phyloP scores from a whole-genome alignment of 140 eudicot genomes.

The Cichorium intybus region DNA sequence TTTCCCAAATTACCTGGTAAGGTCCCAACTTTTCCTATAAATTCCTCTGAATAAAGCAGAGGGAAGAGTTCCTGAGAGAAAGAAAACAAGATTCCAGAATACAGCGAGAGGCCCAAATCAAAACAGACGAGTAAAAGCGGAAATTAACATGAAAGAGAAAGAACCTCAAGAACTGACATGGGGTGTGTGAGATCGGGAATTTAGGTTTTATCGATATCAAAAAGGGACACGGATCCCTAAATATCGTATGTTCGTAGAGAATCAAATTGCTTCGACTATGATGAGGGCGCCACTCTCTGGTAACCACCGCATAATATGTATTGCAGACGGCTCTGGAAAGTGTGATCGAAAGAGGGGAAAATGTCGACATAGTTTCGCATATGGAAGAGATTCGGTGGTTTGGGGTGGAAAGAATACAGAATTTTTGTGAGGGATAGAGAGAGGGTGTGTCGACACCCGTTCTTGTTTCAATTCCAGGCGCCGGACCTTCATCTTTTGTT shows the following conservation, averaged over 20 bases:
- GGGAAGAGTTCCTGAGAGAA: slow-evolving; percentile 36
- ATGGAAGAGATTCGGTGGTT: slow-evolving; percentile 24
- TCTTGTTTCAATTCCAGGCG: background rate
- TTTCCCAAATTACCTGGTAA: slow-evolving; percentile 26
- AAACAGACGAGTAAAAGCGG: background rate
- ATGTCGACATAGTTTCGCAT: slow-evolving; percentile 47
- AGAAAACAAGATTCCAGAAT: slow-evolving; percentile 5
- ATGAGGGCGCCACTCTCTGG: slow-evolving; percentile 6
- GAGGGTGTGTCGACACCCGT: slow-evolving; percentile 38
- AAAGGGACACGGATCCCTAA: slow-evolving; percentile 27
- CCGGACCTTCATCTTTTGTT: background rate
- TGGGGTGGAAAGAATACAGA: slow-evolving; percentile 7
- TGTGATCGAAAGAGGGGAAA: slow-evolving; percentile 17
- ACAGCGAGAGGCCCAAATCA: slow-evolving; percentile 8
- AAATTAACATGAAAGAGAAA: slow-evolving; percentile 1
- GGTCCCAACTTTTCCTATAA: slow-evolving; percentile 11
- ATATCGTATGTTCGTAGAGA: slow-evolving; percentile 1
- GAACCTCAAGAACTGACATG: slow-evolving; percentile 48
- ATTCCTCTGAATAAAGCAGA: slow-evolving; percentile 19
- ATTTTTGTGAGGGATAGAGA: slow-evolving; percentile 6
- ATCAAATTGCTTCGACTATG: slow-evolving; percentile 4
- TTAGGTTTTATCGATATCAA: slow-evolving; percentile 16
- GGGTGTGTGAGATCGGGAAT: slow-evolving; percentile 8
- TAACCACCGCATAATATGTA: slow-evolving; percentile 27
- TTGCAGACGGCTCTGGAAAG: slow-evolving; percentile 20